Conservation (phyloP, 176 grass and related monocot genomes). For the Avena sativa region DNA sequence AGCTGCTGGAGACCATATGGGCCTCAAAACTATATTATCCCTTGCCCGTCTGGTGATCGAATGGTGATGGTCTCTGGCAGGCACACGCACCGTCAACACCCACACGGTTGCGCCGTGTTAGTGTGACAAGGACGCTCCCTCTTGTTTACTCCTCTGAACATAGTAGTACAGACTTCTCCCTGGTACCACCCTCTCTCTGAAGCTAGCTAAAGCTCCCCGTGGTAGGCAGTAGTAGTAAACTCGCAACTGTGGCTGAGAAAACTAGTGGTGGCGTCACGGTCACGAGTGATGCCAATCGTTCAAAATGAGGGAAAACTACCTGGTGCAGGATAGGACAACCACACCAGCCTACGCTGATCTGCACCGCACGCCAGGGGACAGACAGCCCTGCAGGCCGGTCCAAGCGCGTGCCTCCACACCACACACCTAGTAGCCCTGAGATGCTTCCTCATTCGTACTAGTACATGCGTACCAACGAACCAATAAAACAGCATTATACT, state of each 20-base stretch:
- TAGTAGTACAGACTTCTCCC: background rate
- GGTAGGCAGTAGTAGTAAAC: background rate
- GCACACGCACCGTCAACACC: background rate
- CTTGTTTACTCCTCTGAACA: background rate
- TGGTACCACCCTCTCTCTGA: background rate
- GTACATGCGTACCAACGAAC: background rate
- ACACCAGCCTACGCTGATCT: background rate
- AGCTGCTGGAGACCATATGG: background rate
- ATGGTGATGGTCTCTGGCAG: background rate
- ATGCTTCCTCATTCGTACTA: background rate
- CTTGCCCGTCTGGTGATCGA: background rate
- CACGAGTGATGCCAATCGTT: background rate
- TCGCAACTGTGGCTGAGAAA: background rate
- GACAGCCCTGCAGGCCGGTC: background rate
- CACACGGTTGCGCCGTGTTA: background rate
- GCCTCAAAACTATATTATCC: background rate
- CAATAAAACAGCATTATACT: background rate
- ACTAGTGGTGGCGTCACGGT: background rate
- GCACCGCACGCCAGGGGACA: background rate
- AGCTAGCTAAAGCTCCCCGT: too few species aligned
- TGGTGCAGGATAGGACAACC: background rate
- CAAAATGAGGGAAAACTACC: background rate
- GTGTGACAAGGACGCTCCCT: slow-evolving; percentile 9
- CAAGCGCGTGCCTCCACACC: background rate
- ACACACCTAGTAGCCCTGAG: background rate